Conservation (phyloP, 2,329 filamentous ascomycete genomes). For the Apiospora koreana region DNA sequence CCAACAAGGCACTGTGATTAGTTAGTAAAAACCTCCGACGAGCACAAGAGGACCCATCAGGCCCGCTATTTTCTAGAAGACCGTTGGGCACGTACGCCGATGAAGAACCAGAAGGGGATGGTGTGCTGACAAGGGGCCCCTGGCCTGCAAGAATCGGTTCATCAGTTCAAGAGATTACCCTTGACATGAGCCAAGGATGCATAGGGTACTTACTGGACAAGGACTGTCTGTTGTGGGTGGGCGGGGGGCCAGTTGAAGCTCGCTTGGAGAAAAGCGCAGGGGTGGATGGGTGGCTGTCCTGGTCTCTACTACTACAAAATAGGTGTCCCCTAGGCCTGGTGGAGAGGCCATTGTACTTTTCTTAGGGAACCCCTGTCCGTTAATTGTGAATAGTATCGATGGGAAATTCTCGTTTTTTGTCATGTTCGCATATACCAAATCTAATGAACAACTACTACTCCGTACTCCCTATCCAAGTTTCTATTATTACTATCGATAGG, state of each 20-base stretch:
- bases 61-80: constrained; percentile 48
- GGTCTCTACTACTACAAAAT: too few species aligned
- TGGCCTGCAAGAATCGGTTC: constrained; percentile 28
- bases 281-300: not conserved
- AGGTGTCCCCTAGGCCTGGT: not conserved
- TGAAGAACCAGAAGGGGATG: constrained; percentile 40
- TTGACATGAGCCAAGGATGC: constrained; percentile 32
- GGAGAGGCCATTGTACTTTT: not conserved
- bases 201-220: constrained; percentile 2
- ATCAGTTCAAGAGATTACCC: constrained; percentile 50
- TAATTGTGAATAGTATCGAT: constrained; percentile 2
- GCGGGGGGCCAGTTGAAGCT: constrained; percentile 35
- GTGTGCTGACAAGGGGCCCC: constrained; percentile 34
- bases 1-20: constrained; percentile 43
- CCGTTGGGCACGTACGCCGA: constrained; percentile 47
- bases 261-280: constrained; percentile 34
- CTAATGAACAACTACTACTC: too few species aligned
- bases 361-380: not conserved
- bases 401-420: not conserved
- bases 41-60: constrained; percentile 33
- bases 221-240: constrained; percentile 14
- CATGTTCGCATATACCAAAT: not conserved
- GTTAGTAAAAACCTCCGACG: constrained; percentile 48
- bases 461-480: not conserved
- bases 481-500: constrained; percentile 6